Conservation (phyloP, 371 early-diverging fungal genomes). For the Dipsacomyces acuminosporus region DNA sequence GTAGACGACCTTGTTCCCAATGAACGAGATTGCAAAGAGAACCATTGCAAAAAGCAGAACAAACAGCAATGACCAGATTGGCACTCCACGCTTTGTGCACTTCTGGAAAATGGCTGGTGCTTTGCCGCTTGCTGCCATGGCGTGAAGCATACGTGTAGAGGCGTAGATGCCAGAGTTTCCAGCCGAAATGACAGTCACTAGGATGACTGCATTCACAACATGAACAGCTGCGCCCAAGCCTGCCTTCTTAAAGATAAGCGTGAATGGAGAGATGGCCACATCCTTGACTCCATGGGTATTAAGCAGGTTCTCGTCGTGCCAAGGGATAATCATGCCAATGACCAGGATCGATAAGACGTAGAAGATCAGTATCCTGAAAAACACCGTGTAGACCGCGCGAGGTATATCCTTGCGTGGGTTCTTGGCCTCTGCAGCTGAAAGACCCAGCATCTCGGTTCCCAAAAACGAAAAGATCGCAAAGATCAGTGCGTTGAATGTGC, state of each 20-base stretch:
- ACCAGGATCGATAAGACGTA: constrained; percentile 59
- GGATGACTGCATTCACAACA: constrained; percentile 59
- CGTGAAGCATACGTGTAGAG: constrained; percentile 55
- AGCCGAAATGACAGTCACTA: constrained; percentile 60
- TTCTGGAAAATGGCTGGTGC: constrained; percentile 48
- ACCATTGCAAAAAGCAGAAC: constrained; percentile 2
- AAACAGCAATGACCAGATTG: constrained; percentile 7
- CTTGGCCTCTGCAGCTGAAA: constrained; percentile 61
- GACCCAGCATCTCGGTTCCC: constrained; percentile 68
- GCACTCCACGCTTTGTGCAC: constrained; percentile 17
- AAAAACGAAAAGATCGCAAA: constrained; percentile 78
- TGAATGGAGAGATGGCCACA: constrained; percentile 58
- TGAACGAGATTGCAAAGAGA: constrained; percentile 10
- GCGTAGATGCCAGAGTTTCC: constrained; percentile 63
- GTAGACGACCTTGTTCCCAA: constrained; percentile 51
- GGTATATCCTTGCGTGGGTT: constrained; percentile 64
- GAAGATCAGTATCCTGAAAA: constrained; percentile 63
- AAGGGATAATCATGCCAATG: constrained; percentile 61
- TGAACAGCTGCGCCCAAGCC: constrained; percentile 56
- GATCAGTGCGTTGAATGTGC: constrained; percentile 60
- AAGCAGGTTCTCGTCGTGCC: constrained; percentile 52
- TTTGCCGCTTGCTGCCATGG: constrained; percentile 54
- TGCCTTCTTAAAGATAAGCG: constrained; percentile 61
- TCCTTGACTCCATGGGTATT: constrained; percentile 42
- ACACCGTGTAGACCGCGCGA: constrained; percentile 57